These are phyloP conservation scores for Suhomyces bribrorum DNA, from an alignment of 1,139 yeast species.

Conservation along the genomic window DNA sequence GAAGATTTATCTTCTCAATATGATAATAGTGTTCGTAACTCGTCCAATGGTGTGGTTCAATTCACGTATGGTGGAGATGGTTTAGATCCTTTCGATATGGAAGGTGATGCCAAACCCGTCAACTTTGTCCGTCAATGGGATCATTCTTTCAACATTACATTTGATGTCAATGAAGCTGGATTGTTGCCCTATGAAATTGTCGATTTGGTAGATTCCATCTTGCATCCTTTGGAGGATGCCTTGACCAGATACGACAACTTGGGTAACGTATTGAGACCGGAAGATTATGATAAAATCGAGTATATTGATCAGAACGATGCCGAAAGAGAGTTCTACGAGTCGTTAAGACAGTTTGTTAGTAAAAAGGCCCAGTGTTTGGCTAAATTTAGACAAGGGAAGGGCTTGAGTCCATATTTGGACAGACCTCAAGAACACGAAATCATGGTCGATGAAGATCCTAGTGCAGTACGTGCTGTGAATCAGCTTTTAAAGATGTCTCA, in stretches of 20 bases:
- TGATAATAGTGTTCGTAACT: slow-evolving; percentile 92
- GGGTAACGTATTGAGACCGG: slow-evolving; percentile 53
- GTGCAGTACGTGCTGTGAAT: slow-evolving; percentile 53
- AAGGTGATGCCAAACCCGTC: slow-evolving; percentile 96
- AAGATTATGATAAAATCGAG: slow-evolving; percentile 49
- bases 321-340: slow-evolving; percentile 76
- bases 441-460: slow-evolving; percentile 51
- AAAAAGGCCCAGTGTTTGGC: slow-evolving; percentile 62
- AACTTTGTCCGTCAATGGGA: slow-evolving; percentile 95
- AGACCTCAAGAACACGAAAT: slow-evolving; percentile 48
- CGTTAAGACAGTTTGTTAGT: slow-evolving; percentile 63
- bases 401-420: slow-evolving; percentile 33
- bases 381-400: slow-evolving; percentile 55
- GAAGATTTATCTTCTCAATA: slow-evolving; percentile 95
- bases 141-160: slow-evolving; percentile 78
- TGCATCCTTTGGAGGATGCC: slow-evolving; percentile 61
- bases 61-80: slow-evolving; percentile 99
- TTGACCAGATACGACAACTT: slow-evolving; percentile 71
- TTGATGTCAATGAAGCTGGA: slow-evolving; percentile 53
- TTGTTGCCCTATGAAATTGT: slow-evolving; percentile 72
- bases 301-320: slow-evolving; percentile 83
- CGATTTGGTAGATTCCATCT: slow-evolving; percentile 53
- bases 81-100: slow-evolving; percentile 97
- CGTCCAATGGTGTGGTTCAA: slow-evolving; percentile 94
- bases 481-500: slow-evolving; percentile 76